These are phyloP conservation scores for Trichoderma simmonsii DNA, from an alignment of 2,329 filamentous ascomycete genomes.

Conservation along the genomic window DNA sequence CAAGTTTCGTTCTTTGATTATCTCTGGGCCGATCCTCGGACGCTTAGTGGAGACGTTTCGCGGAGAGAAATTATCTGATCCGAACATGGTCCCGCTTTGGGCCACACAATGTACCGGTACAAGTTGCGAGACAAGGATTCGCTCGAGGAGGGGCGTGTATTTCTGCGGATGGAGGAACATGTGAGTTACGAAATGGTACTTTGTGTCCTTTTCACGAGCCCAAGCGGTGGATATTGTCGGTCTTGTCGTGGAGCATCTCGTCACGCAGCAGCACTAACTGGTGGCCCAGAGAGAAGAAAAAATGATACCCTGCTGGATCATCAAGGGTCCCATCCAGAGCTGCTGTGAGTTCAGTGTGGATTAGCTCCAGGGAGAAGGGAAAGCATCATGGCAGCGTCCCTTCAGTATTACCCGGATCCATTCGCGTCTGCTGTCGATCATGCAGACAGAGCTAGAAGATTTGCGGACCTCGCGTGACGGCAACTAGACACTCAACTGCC, in stretches of 20 bases:
- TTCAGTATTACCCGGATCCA: neutral
- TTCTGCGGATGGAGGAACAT: neutral
- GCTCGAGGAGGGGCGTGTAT: conserved; percentile 3
- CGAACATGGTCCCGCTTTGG: conserved; percentile 24
- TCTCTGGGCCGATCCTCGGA: conserved; percentile 11
- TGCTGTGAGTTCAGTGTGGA: neutral
- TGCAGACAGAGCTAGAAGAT: neutral
- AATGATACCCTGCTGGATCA: neutral
- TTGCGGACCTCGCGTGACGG: neutral
- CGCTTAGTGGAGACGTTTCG: conserved; percentile 1
- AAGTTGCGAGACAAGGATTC: neutral
- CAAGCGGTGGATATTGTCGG: conserved; percentile 9
- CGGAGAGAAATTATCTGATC: conserved; percentile 38
- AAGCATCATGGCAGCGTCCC: neutral
- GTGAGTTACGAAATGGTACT: neutral
- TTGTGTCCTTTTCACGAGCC: neutral
- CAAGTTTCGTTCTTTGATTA: neutral
- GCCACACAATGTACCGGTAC: conserved; percentile 11
- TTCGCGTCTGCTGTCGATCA: neutral
- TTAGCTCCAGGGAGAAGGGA: neutral
- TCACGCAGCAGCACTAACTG: neutral
- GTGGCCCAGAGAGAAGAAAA: neutral
- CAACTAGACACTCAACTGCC: neutral
- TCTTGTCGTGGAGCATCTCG: neutral
- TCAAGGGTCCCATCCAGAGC: neutral